Evolutionary conservation across 2,329 filamentous ascomycete species (phyloP), one percentile per base, ranked within the genome.

Genomic region (Hypoxylon sp.): DNA sequence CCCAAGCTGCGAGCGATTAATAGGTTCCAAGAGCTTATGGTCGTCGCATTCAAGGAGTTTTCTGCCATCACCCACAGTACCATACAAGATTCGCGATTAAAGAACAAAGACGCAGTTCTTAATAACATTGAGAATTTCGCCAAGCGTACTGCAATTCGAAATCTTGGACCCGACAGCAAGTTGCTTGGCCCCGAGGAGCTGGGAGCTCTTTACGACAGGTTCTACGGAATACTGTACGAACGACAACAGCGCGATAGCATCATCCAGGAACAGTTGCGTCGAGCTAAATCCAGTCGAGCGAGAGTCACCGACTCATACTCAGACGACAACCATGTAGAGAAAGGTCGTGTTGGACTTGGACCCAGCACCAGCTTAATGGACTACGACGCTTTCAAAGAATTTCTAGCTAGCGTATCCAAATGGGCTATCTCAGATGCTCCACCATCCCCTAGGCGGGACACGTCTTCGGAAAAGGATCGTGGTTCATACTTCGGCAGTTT

Each of bases 31-130:
- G 95, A 98, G 77, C 86, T 99, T 59, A 98, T 99, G 94, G 95
- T 99, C 2, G 95, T 98, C 19, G 95, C 95, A 0, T 99, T 99
- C 80, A 98, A 97, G 71, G 95, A 99, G 74, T 99, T 99, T 74
- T 91, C 94, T 0, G 92, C 90, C 41, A 97, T 99, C 70, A 99
- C 95, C 0, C 94, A 99, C 75, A 90, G 89, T 74, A 97, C 90
- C 52, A 94, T 99, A 64, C 91, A 91, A 0, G 95, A 98, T 69
- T 85, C 96, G 74, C 89, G 95, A 20, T 84, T 91, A 41, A 97
- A 94, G 78, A 96, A 98, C 79, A 98, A 98, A 78, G 92, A 95
- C 73, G 90, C 91, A 0, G 95, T 99, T 30, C 83, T 99, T 58
- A 93, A 93, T 76, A 97, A 94, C 69, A 98, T 99, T 73, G 95